A percentile compares a stretch with the other conserved stretches of the same genome.
phyloP scores from a whole-genome alignment of 768 basidiomycete species.

The Tulasnella sp. region DNA sequence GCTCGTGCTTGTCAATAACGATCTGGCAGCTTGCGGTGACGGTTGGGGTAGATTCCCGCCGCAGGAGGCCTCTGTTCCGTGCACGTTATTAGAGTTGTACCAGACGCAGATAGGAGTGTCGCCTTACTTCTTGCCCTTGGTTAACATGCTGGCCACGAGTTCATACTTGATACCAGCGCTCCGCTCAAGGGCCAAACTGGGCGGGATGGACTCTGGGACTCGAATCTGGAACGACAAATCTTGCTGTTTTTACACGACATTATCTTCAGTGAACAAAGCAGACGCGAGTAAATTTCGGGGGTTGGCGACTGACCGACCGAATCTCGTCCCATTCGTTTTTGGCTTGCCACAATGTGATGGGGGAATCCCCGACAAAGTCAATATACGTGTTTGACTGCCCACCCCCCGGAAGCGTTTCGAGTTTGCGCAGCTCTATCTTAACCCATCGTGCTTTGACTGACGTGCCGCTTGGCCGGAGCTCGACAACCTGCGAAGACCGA shows the following conservation, averaged over 20 bases:
- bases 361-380: constrained; percentile 80
- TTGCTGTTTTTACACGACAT: constrained; percentile 53
- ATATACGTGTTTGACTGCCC: constrained; percentile 70
- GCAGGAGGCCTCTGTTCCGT: constrained; percentile 69
- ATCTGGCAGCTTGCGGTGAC: constrained; percentile 70
- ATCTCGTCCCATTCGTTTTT: constrained; percentile 72
- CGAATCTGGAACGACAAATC: constrained; percentile 90
- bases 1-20: constrained; percentile 89
- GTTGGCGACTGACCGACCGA: constrained; percentile 59
- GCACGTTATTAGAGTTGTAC: constrained; percentile 11
- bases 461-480: constrained; percentile 71
- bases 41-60: constrained; percentile 72
- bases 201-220: constrained; percentile 90
- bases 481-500: constrained; percentile 63
- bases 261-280: constrained; percentile 22
- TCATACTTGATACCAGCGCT: constrained; percentile 88
- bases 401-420: constrained; percentile 79
- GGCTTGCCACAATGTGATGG: constrained; percentile 81
- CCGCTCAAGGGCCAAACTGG: constrained; percentile 77
- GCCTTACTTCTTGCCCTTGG: constrained; percentile 77
- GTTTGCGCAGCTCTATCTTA: constrained; percentile 85
- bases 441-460: constrained; percentile 93
- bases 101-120: not conserved
- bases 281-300: constrained; percentile 14
- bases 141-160: constrained; percentile 82